Evolutionary conservation across 768 basidiomycete species (phyloP).

Genomic region (Termitomyces eurrhizus): DNA sequence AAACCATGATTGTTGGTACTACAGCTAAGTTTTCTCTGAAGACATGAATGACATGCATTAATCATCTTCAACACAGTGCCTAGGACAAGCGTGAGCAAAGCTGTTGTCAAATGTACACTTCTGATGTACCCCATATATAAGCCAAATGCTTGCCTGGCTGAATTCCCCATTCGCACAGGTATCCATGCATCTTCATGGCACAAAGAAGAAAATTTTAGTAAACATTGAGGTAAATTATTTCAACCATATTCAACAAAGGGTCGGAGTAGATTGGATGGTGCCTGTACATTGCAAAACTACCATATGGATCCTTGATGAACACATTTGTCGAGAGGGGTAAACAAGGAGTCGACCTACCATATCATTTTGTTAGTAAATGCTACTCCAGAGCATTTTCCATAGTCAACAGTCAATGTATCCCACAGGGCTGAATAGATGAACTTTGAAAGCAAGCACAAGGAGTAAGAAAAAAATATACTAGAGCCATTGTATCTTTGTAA

Average conservation of each 20-base stretch:
- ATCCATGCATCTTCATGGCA: conserved; percentile 85
- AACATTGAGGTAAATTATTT: conserved; percentile 72
- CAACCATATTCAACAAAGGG: conserved; percentile 55
- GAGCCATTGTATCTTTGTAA: conserved; percentile 62
- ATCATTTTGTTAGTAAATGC: conserved; percentile 72
- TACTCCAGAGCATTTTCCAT: conserved; percentile 58
- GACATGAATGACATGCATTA: conserved; percentile 47
- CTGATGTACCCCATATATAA: conserved; percentile 54
- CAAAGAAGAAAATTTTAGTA: conserved; percentile 82
- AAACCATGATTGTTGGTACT: conserved; percentile 31
- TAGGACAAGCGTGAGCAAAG: conserved; percentile 23
- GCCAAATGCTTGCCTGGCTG: conserved; percentile 34
- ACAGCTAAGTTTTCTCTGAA: conserved; percentile 41
- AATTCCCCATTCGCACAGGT: conserved; percentile 61
- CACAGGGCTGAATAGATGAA: conserved; percentile 33
- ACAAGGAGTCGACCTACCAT: conserved; percentile 40
- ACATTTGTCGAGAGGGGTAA: not conserved
- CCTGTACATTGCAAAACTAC: conserved; percentile 66
- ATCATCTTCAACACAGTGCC: conserved; percentile 64
- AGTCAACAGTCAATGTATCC: conserved; percentile 69
- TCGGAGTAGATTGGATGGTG: conserved; percentile 83
- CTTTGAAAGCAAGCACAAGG: not conserved
- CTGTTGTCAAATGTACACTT: not conserved
- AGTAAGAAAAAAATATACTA: conserved; percentile 36
- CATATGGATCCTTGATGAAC: not conserved